phyloP scores from a whole-genome alignment of 495 filamentous ascomycete genomes.

The Penicillium bialowiezense region DNA sequence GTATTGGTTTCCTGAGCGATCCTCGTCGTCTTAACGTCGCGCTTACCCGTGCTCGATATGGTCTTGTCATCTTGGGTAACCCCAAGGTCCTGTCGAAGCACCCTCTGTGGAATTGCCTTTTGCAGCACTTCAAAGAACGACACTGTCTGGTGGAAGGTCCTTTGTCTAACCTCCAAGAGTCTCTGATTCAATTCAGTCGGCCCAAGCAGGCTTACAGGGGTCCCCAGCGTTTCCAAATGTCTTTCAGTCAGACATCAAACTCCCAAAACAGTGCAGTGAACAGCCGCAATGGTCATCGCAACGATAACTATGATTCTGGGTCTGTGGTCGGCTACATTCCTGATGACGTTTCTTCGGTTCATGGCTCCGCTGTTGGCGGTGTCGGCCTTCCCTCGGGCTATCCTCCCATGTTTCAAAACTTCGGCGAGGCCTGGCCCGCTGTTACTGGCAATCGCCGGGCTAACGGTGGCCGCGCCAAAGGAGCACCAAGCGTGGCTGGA shows the following conservation, averaged over 20 bases:
- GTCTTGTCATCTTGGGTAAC: slow-evolving; percentile 93
- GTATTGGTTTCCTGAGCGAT: slow-evolving; percentile 98
- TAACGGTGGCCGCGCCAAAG: slow-evolving; percentile 60
- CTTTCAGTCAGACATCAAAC: slow-evolving; percentile 65
- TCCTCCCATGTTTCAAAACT: slow-evolving; percentile 93
- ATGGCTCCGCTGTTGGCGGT: slow-evolving; percentile 86
- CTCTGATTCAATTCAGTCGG: slow-evolving; percentile 89
- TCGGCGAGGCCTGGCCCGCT: slow-evolving; percentile 86
- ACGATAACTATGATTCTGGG: slow-evolving; percentile 79
- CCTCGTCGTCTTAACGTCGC: slow-evolving; percentile 99
- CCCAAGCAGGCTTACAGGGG: slow-evolving; percentile 91
- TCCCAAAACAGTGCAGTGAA: slow-evolving; percentile 48
- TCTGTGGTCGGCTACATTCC: slow-evolving; percentile 93
- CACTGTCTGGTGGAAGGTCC: slow-evolving; percentile 96
- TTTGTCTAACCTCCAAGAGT: slow-evolving; percentile 92
- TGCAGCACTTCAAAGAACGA: slow-evolving; percentile 95
- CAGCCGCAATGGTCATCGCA: slow-evolving; percentile 51
- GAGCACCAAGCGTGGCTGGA: slow-evolving; percentile 75
- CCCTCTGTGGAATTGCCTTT: slow-evolving; percentile 93
- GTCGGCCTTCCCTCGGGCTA: slow-evolving; percentile 77
- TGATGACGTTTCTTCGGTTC: slow-evolving; percentile 93
- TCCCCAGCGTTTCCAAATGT: slow-evolving; percentile 84
- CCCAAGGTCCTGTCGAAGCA: slow-evolving; percentile 98
- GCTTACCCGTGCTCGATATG: slow-evolving; percentile 94
- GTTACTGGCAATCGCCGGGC: slow-evolving; percentile 60